phyloP scores from a whole-genome alignment of 169 alveolate genomes.

The Besnoitia besnoiti region DNA sequence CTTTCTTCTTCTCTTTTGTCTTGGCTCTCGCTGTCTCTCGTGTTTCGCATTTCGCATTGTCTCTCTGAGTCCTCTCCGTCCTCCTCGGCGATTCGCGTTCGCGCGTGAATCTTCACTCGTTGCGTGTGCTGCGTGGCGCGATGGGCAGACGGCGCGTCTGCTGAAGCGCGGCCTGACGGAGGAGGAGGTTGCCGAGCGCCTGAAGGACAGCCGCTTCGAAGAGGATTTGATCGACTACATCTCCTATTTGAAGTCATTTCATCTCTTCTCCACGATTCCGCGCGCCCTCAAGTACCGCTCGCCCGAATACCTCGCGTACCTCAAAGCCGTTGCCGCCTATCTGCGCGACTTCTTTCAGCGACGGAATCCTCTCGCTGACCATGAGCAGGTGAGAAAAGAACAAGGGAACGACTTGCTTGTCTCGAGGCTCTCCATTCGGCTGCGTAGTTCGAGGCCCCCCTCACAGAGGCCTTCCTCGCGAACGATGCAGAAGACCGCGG shows the following conservation, averaged over 20 bases:
- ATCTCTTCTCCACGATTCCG: not conserved
- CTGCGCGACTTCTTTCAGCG: conserved; percentile 43
- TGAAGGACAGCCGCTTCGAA: conserved; percentile 4
- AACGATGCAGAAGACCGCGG: too few relatives aligned
- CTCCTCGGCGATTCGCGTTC: not conserved
- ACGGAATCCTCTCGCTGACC: conserved; percentile 46
- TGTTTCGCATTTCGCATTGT: not conserved
- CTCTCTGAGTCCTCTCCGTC: not conserved
- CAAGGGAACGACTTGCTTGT: too few relatives aligned
- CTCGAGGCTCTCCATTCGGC: too few relatives aligned
- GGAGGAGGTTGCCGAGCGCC: not conserved
- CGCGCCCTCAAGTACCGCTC: not conserved
- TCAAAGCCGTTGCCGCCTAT: not conserved
- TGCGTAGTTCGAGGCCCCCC: too few relatives aligned
- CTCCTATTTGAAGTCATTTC: not conserved
- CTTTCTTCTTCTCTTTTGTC: not conserved
- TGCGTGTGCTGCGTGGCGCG: not conserved
- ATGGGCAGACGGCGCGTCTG: not conserved
- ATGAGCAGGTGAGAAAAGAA: conserved; percentile 24
- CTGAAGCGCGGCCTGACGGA: not conserved
- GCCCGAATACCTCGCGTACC: not conserved
- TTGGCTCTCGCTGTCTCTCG: not conserved
- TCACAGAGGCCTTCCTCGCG: too few relatives aligned
- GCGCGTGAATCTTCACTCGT: not conserved
- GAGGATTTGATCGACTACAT: conserved; percentile 11